These are phyloP conservation scores for Lathyrus oleraceus DNA, from an alignment of 306 rosid genomes.

Conservation along the genomic window DNA sequence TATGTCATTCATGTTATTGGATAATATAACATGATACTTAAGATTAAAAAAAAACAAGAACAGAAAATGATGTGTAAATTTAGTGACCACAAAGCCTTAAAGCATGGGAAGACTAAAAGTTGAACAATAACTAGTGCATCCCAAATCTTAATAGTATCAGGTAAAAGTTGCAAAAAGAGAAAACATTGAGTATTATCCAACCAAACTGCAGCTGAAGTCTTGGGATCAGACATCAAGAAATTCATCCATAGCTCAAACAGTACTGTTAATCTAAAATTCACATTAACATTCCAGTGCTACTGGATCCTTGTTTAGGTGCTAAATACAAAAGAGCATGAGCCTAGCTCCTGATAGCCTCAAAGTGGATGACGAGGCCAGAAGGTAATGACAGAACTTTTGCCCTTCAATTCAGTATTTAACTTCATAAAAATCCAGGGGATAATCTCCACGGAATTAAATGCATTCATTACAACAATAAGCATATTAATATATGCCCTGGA, in stretches of 20 bases:
- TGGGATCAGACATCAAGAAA: background rate
- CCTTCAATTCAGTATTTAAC: conserved; percentile 5
- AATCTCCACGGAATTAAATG: background rate
- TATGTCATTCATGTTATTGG: background rate
- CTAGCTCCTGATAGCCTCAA: background rate
- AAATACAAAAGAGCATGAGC: background rate
- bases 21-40: background rate
- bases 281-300: background rate
- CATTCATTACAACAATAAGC: conserved; percentile 2
- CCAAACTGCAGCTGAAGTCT: background rate
- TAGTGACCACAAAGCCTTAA: background rate
- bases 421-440: background rate
- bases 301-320: conserved; percentile 13
- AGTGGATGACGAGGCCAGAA: conserved; percentile 12
- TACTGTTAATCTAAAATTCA: background rate
- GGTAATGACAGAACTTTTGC: conserved; percentile 24
- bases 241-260: background rate
- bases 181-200: background rate
- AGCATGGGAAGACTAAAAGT: conserved; percentile 7
- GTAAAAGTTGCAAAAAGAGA: conserved; percentile 5
- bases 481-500: background rate
- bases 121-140: background rate
- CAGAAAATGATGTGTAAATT: background rate
- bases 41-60: background rate
- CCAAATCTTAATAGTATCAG: background rate